Evolutionary conservation across 805 yeast genomes (phyloP), one percentile per base, ranked within the genome.

Genomic region (Candida stauntonica): DNA sequence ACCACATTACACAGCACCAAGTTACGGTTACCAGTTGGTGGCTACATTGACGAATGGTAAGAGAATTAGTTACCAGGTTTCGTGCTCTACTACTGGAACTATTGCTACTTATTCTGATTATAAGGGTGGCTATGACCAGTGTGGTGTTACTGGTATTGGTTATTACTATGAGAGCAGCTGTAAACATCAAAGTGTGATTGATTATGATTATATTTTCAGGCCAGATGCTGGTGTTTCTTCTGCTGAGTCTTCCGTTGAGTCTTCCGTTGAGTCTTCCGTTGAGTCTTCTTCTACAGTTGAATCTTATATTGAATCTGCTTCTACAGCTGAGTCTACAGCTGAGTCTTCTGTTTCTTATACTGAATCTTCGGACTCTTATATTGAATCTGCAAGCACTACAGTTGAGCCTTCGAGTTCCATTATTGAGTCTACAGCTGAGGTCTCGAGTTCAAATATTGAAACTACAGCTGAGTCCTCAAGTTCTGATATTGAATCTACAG

Each of bases 261-360:
- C 42, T 7, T 20, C 36, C 8, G 26, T 32, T 18, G 33, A 38
- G 27, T 35, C 50, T 5, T 37, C 46, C 8, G 20, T 38, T 13
- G 36, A 45, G 6, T 21, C 42, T 14, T 39, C 30, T 8, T 20
- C 41, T 18, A 28, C 44, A 11, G 27, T 39, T 17, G 33, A 44
- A 19, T 31, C 44, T 20, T 33, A 31, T 17, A 23, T 44, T 37
- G 33, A 41, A 18, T 34, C 40, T 18, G 47, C 45, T 35, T 38
- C 35, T 40, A 23, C 17, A 4, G 32, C 28, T n/a, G 15, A 17
- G 15, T 35, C 32, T 31, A 18, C 7, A 12, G 17, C 23, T 13
- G 11, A 32, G 34, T 21, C 45, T 16, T 50, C 53, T 41, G 47
- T 35, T 26, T 26, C 31, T 7, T 36, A n/a, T n/a, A n/a, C n/a